These are phyloP conservation scores for Dryadomyces sulphureus DNA, from an alignment of 2,329 filamentous ascomycete genomes.

Conservation along the genomic window DNA sequence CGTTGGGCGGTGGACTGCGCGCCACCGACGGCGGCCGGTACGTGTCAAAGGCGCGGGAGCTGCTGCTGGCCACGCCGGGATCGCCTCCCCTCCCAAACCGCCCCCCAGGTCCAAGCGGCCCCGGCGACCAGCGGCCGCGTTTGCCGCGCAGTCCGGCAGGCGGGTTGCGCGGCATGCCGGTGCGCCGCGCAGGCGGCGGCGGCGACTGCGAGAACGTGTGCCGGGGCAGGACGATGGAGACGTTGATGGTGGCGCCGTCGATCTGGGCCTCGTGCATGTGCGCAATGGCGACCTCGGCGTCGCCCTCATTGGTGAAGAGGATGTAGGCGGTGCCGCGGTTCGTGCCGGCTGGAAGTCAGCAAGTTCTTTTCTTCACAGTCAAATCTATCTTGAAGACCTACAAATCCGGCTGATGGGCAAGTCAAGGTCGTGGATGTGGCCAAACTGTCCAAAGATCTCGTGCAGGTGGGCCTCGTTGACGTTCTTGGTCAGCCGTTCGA, in stretches of 20 bases:
- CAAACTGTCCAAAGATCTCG: constrained; percentile 87
- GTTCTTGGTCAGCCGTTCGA: constrained; percentile 92
- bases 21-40: constrained; percentile 49
- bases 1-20: constrained; percentile 24
- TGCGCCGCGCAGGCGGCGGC: constrained; percentile 55
- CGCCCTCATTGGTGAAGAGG: constrained; percentile 58
- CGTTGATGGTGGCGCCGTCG: constrained; percentile 68
- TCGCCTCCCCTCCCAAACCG: no score
- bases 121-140: constrained; percentile 10
- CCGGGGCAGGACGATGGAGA: constrained; percentile 76
- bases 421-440: constrained; percentile 72
- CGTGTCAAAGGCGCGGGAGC: constrained; percentile 16
- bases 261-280: constrained; percentile 98
- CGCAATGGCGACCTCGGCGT: constrained; percentile 78
- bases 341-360: constrained; percentile 37
- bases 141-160: constrained; percentile 17
- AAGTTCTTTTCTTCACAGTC: not conserved
- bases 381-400: constrained; percentile 27
- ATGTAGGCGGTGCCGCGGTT: constrained; percentile 94
- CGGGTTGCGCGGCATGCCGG: constrained; percentile 39
- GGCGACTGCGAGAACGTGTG: constrained; percentile 70
- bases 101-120: constrained; percentile 20
- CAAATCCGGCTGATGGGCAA: constrained; percentile 79
- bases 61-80: no score
- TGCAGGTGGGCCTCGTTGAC: constrained; percentile 75